phyloP scores from a whole-genome alignment of 2,329 filamentous ascomycete species.

The Paraconiothyrium brasiliense region DNA sequence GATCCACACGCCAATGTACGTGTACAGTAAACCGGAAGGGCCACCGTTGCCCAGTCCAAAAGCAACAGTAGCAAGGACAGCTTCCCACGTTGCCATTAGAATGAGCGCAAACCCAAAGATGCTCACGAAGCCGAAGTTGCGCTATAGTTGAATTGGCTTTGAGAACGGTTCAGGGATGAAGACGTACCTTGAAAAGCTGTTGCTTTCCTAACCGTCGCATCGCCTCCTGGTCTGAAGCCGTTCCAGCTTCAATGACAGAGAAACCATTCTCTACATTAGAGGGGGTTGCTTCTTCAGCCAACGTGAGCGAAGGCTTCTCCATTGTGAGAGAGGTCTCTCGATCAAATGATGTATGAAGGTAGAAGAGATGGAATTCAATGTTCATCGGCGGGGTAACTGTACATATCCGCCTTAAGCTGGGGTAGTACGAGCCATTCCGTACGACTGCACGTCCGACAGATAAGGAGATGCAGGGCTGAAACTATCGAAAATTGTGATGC shows the following conservation, averaged over 20 bases:
- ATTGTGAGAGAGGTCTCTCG: background rate
- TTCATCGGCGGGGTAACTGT: background rate
- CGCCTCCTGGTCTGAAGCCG: slow-evolving; percentile 3
- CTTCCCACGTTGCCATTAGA: slow-evolving; percentile 33
- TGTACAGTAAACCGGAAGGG: slow-evolving; percentile 42
- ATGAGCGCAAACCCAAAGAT: slow-evolving; percentile 31
- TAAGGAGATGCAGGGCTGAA: no score
- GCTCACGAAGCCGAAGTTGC: slow-evolving; percentile 23
- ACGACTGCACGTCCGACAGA: no score
- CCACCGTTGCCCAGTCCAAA: slow-evolving; percentile 37
- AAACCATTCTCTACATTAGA: background rate
- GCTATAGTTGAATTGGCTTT: slow-evolving; percentile 21
- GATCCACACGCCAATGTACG: slow-evolving; percentile 33
- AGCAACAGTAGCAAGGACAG: slow-evolving; percentile 23
- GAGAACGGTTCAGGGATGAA: background rate
- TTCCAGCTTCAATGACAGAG: background rate
- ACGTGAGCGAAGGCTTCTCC: background rate
- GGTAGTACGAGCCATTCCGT: no score
- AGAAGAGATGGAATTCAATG: background rate
- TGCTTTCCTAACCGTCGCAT: slow-evolving; percentile 6
- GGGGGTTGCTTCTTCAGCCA: background rate
- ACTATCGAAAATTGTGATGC: no score
- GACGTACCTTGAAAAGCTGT: slow-evolving; percentile 1
- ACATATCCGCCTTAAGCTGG: background rate
- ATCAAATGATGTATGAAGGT: background rate